Conservation (phyloP, 2,329 filamentous ascomycete genomes). For the Trichoderma sp. region DNA sequence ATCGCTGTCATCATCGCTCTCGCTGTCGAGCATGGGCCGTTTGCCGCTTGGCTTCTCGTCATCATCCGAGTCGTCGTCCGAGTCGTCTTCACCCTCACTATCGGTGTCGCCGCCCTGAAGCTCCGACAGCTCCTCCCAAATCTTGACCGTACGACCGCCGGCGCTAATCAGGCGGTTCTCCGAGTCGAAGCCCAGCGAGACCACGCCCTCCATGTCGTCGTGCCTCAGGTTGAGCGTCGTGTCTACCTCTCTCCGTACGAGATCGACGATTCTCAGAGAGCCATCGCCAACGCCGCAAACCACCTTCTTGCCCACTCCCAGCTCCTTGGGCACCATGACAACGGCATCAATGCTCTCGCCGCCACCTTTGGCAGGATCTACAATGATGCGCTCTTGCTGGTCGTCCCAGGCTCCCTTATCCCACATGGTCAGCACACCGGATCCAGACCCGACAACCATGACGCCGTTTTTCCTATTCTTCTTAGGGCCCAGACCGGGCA, state of each 20-base stretch:
- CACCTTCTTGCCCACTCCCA: conserved; percentile 72
- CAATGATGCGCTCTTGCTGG: conserved; percentile 83
- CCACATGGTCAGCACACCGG: conserved; percentile 87
- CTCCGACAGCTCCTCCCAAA: conserved; percentile 82
- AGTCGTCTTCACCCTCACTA: conserved; percentile 53
- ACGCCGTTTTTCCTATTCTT: conserved; percentile 69
- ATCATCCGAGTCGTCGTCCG: conserved; percentile 53
- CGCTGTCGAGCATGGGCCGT: conserved; percentile 49
- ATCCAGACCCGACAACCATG: conserved; percentile 72
- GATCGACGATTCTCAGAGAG: conserved; percentile 72
- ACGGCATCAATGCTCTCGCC: conserved; percentile 84
- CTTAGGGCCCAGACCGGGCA: conserved; percentile 74
- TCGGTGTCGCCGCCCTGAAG: conserved; percentile 49
- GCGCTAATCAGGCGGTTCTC: conserved; percentile 86
- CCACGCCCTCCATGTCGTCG: conserved; percentile 84
- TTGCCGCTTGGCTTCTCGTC: conserved; percentile 47
- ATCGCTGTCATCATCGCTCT: conserved; percentile 42
- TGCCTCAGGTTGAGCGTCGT: conserved; percentile 65
- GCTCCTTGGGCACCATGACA: conserved; percentile 67
- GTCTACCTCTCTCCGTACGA: conserved; percentile 73
- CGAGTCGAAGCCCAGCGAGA: conserved; percentile 80
- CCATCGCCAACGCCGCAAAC: conserved; percentile 84
- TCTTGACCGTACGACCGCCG: conserved; percentile 81
- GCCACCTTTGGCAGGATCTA: conserved; percentile 64
- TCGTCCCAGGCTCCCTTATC: conserved; percentile 95